phyloP scores from a whole-genome alignment of 2,329 filamentous ascomycete species.

The Botryotinia globosa region DNA sequence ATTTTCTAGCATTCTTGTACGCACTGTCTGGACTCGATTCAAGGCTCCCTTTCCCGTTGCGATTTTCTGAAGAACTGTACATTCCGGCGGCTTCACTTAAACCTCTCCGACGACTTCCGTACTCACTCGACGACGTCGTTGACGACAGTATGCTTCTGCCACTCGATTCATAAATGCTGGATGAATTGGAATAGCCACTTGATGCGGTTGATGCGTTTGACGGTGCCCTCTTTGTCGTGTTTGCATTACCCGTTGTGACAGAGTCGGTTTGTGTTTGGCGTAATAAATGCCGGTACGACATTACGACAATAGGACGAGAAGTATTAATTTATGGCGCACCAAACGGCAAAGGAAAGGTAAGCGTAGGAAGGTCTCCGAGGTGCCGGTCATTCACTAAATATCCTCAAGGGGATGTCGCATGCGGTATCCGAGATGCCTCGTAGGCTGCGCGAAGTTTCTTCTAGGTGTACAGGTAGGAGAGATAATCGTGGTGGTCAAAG shows the following conservation, averaged over 20 bases:
- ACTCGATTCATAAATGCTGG: constrained; percentile 53
- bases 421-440: constrained; percentile 1
- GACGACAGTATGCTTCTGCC: constrained; percentile 70
- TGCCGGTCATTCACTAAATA: not conserved
- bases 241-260: constrained; percentile 27
- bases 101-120: constrained; percentile 65
- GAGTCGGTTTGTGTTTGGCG: constrained; percentile 56
- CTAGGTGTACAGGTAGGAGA: not conserved
- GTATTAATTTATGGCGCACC: constrained; percentile 5
- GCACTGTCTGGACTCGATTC: constrained; percentile 56
- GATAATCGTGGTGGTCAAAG: not conserved
- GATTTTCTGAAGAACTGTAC: constrained; percentile 49
- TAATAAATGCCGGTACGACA: constrained; percentile 59
- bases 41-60: constrained; percentile 41
- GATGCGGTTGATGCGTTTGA: constrained; percentile 71
- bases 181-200: constrained; percentile 59
- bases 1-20: constrained; percentile 72
- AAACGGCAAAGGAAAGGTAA: constrained; percentile 7
- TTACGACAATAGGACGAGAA: constrained; percentile 38
- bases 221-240: constrained; percentile 52
- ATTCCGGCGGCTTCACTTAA: constrained; percentile 68
- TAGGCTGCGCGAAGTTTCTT: not conserved
- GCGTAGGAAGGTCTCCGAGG: not conserved
- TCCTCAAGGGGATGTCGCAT: not conserved
- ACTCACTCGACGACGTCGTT: constrained; percentile 65